phyloP scores from a whole-genome alignment of 108 stramenopile species.

The Nannochloropsis oceanica region DNA sequence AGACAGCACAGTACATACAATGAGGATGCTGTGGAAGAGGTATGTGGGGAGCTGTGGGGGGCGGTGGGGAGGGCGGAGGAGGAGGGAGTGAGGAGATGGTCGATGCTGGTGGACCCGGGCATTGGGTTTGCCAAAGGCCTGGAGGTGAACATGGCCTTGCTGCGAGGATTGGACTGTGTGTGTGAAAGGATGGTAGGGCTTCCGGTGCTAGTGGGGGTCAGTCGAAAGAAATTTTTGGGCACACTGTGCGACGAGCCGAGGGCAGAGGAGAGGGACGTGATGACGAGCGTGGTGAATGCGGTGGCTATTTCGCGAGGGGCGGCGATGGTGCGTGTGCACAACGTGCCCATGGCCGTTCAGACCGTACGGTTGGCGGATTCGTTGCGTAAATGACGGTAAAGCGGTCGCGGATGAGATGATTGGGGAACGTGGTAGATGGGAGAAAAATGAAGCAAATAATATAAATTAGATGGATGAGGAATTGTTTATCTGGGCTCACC shows the following conservation, averaged over 20 bases:
- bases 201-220: conserved; percentile 71
- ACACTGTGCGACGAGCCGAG: conserved; percentile 23
- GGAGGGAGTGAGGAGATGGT: conserved; percentile 66
- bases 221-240: conserved; percentile 84
- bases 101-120: conserved; percentile 75
- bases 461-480: no score
- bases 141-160: conserved; percentile 54
- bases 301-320: conserved; percentile 42
- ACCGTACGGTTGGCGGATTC: conserved; percentile 59
- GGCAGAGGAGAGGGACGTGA: conserved; percentile 59
- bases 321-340: conserved; percentile 76
- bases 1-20: conserved; percentile 45
- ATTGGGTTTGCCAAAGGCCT: conserved; percentile 85
- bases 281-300: conserved; percentile 58
- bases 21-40: conserved; percentile 53
- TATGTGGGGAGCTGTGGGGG: conserved; percentile 43
- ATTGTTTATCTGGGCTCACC: no score
- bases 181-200: conserved; percentile 18
- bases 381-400: not conserved
- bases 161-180: conserved; percentile 44
- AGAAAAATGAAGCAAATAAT: no score
- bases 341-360: conserved; percentile 57
- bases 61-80: conserved; percentile 51
- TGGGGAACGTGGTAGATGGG: no score
- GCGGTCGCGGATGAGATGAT: no score